Evolutionary conservation across 2,329 filamentous ascomycete species (phyloP).

Genomic region (Didymosphaeria variabile): DNA sequence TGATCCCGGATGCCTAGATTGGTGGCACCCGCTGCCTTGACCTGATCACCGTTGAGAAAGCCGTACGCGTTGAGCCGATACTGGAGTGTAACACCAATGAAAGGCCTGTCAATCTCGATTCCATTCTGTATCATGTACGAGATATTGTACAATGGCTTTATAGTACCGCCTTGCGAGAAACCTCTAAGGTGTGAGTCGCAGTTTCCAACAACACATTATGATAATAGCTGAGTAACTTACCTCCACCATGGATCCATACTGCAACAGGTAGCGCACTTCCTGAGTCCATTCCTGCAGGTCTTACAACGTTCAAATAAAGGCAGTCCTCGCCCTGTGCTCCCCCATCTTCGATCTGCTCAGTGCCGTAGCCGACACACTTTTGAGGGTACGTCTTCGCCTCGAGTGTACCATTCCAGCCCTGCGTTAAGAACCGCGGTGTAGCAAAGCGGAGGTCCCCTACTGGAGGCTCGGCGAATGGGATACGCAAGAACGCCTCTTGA

Average conservation of each 20-base stretch:
- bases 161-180: constrained; percentile 47
- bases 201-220: background rate
- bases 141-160: constrained; percentile 65
- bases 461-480: constrained; percentile 2
- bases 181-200: background rate
- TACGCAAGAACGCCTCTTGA: background rate
- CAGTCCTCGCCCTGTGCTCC: constrained; percentile 58
- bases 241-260: constrained; percentile 64
- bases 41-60: constrained; percentile 60
- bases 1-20: constrained; percentile 53
- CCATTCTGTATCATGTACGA: constrained; percentile 61
- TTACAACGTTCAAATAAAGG: constrained; percentile 66
- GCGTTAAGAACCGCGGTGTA: background rate
- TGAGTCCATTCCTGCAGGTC: constrained; percentile 56
- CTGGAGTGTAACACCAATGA: constrained; percentile 28
- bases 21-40: constrained; percentile 52
- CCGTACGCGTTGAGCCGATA: constrained; percentile 64
- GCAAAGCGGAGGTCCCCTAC: background rate
- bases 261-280: constrained; percentile 59
- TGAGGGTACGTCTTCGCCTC: background rate
- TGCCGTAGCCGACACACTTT: constrained; percentile 24
- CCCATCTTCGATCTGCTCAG: constrained; percentile 31
- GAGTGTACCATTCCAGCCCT: background rate
- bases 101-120: constrained; percentile 26
- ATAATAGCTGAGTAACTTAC: constrained; percentile 25